These are phyloP conservation scores for Pseudogymnoascus sp. DNA, from an alignment of 2,329 filamentous ascomycete species.

Conservation along the genomic window DNA sequence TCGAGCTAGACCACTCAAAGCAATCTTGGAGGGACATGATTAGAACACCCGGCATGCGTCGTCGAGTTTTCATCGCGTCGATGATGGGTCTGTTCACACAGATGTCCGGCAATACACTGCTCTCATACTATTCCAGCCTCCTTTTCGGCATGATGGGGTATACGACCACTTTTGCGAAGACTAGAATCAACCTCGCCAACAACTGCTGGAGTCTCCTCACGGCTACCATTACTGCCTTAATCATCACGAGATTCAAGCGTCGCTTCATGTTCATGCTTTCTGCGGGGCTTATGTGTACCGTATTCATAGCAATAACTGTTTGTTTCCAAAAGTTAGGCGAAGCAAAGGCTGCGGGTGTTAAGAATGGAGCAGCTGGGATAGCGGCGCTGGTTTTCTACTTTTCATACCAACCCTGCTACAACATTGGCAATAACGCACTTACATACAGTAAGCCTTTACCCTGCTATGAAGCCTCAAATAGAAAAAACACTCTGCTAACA, in stretches of 20 bases:
- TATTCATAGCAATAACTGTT: constrained; percentile 13
- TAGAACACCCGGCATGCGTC: constrained; percentile 26
- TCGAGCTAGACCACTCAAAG: constrained; percentile 26
- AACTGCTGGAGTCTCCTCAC: constrained; percentile 3
- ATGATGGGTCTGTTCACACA: constrained; percentile 20
- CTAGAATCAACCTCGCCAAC: neutral
- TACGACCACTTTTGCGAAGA: neutral
- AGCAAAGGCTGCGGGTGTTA: neutral
- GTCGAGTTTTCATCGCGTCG: constrained; percentile 25
- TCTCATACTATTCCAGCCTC: neutral
- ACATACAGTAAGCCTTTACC: constrained; percentile 30
- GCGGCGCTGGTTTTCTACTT: constrained; percentile 22
- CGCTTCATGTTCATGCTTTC: constrained; percentile 11
- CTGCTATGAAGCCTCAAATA: neutral
- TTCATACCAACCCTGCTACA: constrained; percentile 34
- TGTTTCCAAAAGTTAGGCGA: neutral
- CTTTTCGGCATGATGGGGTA: constrained; percentile 7
- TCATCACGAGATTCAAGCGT: constrained; percentile 15
- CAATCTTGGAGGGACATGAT: constrained; percentile 27
- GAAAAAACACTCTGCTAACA: neutral
- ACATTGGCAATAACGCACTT: constrained; percentile 42
- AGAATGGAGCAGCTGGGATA: constrained; percentile 15
- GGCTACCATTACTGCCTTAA: neutral
- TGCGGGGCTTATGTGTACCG: constrained; percentile 14
- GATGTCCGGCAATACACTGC: constrained; percentile 1